These are phyloP conservation scores for Cladosporium oxysporum DNA, from an alignment of 2,329 filamentous ascomycete species.

Conservation along the genomic window DNA sequence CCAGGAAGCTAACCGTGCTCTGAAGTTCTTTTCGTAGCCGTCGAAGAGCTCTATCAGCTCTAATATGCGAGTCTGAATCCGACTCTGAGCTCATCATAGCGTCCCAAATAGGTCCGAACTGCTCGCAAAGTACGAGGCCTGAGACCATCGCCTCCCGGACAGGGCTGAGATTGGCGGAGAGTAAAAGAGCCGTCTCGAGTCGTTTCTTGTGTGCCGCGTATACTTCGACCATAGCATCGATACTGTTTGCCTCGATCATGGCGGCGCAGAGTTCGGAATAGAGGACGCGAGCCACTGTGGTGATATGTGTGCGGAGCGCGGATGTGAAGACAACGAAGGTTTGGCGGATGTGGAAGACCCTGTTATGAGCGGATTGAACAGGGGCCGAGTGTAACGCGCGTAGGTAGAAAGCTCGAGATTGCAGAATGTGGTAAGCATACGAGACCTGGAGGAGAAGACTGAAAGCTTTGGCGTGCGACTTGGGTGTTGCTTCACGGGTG, in stretches of 20 bases:
- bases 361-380: slow-evolving; percentile 44
- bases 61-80: slow-evolving; percentile 34
- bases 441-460: slow-evolving; percentile 76
- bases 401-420: slow-evolving; percentile 48
- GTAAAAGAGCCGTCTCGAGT: slow-evolving; percentile 67
- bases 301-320: slow-evolving; percentile 79
- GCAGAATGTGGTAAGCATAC: slow-evolving; percentile 68
- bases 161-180: slow-evolving; percentile 67
- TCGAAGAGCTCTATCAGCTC: slow-evolving; percentile 18
- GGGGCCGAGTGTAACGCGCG: slow-evolving; percentile 25
- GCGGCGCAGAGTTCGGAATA: slow-evolving; percentile 57
- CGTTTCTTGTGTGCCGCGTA: slow-evolving; percentile 66
- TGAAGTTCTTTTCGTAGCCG: slow-evolving; percentile 58
- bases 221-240: slow-evolving; percentile 76
- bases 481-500: slow-evolving; percentile 64
- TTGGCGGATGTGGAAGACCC: slow-evolving; percentile 54
- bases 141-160: slow-evolving; percentile 74
- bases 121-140: slow-evolving; percentile 72
- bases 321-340: slow-evolving; percentile 49
- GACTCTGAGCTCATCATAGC: neutral
- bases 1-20: slow-evolving; percentile 67
- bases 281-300: slow-evolving; percentile 66
- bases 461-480: slow-evolving; percentile 70
- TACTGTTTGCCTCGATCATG: slow-evolving; percentile 65
- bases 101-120: slow-evolving; percentile 63